A percentile compares a stretch with the other conserved stretches of the same genome.
Evolutionary conservation across 345 rosid genomes (phyloP).

Genomic region (Erodium maritimum): DNA sequence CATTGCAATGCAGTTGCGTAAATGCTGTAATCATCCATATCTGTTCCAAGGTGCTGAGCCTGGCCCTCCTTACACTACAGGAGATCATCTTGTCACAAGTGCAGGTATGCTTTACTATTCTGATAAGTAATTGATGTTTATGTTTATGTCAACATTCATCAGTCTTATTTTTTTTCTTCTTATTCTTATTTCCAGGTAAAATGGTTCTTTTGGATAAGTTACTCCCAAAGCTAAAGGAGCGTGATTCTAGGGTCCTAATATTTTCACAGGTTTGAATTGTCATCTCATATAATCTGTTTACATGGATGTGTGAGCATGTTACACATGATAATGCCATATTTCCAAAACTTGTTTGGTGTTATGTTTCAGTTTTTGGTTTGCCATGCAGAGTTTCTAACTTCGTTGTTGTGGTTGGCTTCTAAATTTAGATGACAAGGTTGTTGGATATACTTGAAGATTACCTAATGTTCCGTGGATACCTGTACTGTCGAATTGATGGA

Average conservation of each 20-base stretch:
- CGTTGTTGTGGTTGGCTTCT: conserved; percentile 7
- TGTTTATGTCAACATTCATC: background rate
- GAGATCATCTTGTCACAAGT: conserved; percentile 81
- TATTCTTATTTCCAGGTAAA: conserved; percentile 48
- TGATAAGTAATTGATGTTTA: conserved; percentile 1
- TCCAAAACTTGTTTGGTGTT: conserved; percentile 5
- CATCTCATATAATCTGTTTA: no score
- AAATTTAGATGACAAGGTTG: conserved; percentile 84
- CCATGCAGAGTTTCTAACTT: background rate
- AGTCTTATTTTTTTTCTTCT: background rate
- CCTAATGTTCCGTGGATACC: conserved; percentile 80
- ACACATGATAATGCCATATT: background rate
- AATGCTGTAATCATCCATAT: conserved; percentile 98
- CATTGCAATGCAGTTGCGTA: conserved; percentile 98
- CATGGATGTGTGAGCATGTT: no score
- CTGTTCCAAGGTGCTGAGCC: conserved; percentile 99
- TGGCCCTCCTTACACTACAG: conserved; percentile 98
- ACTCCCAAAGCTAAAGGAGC: conserved; percentile 92
- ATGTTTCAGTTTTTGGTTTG: background rate
- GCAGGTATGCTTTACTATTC: conserved; percentile 46
- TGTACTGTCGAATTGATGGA: conserved; percentile 96
- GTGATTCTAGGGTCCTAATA: conserved; percentile 94
- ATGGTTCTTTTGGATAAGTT: conserved; percentile 96
- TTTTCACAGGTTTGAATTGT: conserved; percentile 83
- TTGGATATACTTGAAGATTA: conserved; percentile 98